Evolutionary conservation across 1,284 basidiomycete genomes (phyloP).

Genomic region (Entoloma clypeatum): DNA sequence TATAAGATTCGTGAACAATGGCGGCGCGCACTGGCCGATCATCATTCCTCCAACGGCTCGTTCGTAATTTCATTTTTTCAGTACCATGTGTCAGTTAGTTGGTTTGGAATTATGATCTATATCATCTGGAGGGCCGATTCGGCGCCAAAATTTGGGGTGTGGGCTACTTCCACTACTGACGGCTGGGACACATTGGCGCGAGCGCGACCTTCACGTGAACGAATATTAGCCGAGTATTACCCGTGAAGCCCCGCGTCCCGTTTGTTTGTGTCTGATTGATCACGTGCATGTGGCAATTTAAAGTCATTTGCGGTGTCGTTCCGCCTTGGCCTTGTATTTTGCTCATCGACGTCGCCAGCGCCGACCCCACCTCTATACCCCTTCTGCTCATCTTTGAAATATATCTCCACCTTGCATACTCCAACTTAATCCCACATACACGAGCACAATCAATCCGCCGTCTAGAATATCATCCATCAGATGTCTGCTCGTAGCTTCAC

Average conservation of each 20-base stretch:
- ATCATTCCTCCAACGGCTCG: no score
- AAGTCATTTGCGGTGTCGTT: slow-evolving; percentile 18
- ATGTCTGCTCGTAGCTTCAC: slow-evolving; percentile 60
- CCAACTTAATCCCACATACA: not conserved
- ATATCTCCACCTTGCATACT: slow-evolving; percentile 1
- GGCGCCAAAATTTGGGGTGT: no score
- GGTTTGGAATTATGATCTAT: no score
- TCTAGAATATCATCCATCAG: slow-evolving; percentile 11
- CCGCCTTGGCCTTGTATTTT: slow-evolving; percentile 17
- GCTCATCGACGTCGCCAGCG: slow-evolving; percentile 21
- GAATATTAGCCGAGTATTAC: not conserved
- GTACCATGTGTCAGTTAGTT: no score
- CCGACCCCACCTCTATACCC: slow-evolving; percentile 7
- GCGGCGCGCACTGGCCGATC: no score
- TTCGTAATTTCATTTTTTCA: no score
- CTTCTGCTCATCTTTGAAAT: slow-evolving; percentile 7
- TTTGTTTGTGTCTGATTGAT: slow-evolving; percentile 15
- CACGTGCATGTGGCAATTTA: slow-evolving; percentile 23
- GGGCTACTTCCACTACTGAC: no score
- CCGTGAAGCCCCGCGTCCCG: slow-evolving; percentile 12
- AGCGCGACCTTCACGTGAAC: no score
- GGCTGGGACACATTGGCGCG: no score
- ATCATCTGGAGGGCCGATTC: no score
- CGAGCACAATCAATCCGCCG: slow-evolving; percentile 11
- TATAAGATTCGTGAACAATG: no score